A percentile compares a stretch with the other conserved stretches of the same genome.
These are phyloP conservation scores for Endotrypanum monterogeii DNA, from an alignment of 208 protist genomes.

Conservation along the genomic window DNA sequence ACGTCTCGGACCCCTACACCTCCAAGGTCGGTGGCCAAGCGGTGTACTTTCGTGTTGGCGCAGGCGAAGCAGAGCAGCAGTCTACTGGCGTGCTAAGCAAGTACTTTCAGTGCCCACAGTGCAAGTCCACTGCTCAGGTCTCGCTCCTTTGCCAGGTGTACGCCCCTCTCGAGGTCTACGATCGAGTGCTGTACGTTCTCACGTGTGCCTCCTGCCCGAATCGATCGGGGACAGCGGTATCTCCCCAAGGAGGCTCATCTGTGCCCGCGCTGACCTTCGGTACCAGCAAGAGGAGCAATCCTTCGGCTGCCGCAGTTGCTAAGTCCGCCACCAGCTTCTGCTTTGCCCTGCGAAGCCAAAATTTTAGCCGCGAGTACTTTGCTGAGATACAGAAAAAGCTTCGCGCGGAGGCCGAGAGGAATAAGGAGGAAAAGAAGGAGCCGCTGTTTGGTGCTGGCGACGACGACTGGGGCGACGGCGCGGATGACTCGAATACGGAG, in stretches of 20 bases:
- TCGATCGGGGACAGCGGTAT: not conserved
- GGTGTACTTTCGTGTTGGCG: conserved; percentile 49
- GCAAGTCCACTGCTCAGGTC: conserved; percentile 46
- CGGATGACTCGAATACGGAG: conserved; percentile 5
- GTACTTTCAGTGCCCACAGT: conserved; percentile 81
- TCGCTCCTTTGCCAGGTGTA: conserved; percentile 81
- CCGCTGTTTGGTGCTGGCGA: conserved; percentile 55
- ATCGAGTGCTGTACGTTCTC: conserved; percentile 86
- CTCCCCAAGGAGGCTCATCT: not conserved
- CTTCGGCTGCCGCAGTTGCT: conserved; percentile 16
- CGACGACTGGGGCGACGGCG: conserved; percentile 49
- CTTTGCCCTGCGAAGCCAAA: conserved; percentile 80
- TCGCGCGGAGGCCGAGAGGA: conserved; percentile 5
- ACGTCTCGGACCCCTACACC: conserved; percentile 57
- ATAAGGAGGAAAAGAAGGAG: conserved; percentile 18
- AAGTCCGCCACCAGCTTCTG: conserved; percentile 52
- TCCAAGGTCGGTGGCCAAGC: conserved; percentile 75
- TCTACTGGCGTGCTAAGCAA: conserved; percentile 17
- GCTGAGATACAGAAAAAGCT: conserved; percentile 23
- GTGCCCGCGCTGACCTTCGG: not conserved
- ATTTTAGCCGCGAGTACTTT: conserved; percentile 75
- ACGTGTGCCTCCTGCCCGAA: conserved; percentile 57
- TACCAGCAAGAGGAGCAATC: conserved; percentile 28
- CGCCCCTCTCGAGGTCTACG: conserved; percentile 73
- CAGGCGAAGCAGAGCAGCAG: conserved; percentile 10